Evolutionary conservation across 257 asterid genomes (phyloP).

Genomic region (Gentiana macrophylla): DNA sequence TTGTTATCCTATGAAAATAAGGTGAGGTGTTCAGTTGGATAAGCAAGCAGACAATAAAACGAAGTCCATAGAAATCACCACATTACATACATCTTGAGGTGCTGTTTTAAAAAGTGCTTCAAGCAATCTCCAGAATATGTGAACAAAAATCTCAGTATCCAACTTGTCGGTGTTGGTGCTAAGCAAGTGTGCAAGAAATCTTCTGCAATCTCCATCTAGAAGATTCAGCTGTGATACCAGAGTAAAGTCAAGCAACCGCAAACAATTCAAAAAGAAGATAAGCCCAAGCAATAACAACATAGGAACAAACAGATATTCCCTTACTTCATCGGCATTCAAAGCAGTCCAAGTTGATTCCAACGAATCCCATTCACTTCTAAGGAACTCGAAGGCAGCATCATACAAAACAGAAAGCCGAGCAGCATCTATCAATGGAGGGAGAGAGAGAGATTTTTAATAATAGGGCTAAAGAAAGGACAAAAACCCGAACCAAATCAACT

Average conservation of each 20-base stretch:
- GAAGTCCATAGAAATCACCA: slow-evolving; percentile 13
- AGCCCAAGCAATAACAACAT: not conserved
- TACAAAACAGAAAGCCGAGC: slow-evolving; percentile 28
- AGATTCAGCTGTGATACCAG: slow-evolving; percentile 33
- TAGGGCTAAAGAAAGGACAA: too few relatives aligned
- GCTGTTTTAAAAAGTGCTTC: slow-evolving; percentile 40
- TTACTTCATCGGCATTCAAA: slow-evolving; percentile 41
- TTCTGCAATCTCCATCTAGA: slow-evolving; percentile 40
- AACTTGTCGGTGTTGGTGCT: slow-evolving; percentile 30
- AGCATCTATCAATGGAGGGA: slow-evolving; percentile 28
- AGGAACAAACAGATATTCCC: not conserved
- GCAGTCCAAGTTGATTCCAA: slow-evolving; percentile 34
- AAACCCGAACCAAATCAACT: too few relatives aligned
- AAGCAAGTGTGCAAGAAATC: slow-evolving; percentile 35
- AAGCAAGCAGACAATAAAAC: slow-evolving; percentile 1
- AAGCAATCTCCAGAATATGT: slow-evolving; percentile 52
- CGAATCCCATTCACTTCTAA: slow-evolving; percentile 54
- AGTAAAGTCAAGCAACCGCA: not conserved
- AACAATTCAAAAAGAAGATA: not conserved
- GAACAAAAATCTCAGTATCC: slow-evolving; percentile 50
- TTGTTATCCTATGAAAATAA: slow-evolving; percentile 40
- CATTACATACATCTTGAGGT: slow-evolving; percentile 40
- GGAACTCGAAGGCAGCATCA: slow-evolving; percentile 48
- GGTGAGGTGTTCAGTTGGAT: slow-evolving; percentile 7
- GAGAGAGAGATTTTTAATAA: too few relatives aligned